Conservation (phyloP, 2,329 filamentous ascomycete genomes). For the Aspergillus novofumigatus region DNA sequence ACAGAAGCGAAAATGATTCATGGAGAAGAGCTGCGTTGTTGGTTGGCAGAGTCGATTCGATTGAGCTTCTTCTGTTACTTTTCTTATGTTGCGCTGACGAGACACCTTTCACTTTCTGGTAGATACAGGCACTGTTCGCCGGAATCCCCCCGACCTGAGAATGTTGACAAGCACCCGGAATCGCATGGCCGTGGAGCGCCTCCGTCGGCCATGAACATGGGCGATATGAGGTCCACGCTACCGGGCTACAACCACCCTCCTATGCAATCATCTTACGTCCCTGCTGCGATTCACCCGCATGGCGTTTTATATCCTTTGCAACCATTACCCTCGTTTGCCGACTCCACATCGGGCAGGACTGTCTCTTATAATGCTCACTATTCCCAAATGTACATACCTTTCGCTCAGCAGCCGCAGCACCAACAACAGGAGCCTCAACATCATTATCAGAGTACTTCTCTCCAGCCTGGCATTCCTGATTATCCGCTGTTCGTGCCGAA, state of each 20-base stretch:
- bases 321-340: constrained; percentile 22
- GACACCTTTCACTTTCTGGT: neutral
- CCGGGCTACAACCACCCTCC: constrained; percentile 25
- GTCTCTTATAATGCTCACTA: constrained; percentile 24
- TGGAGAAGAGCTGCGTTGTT: neutral
- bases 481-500: constrained; percentile 20
- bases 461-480: constrained; percentile 13
- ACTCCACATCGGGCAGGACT: constrained; percentile 9
- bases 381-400: constrained; percentile 24
- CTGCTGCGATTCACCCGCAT: constrained; percentile 18
- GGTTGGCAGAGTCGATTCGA: neutral
- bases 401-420: constrained; percentile 24
- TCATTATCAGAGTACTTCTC: constrained; percentile 4
- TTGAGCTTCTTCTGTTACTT: neutral
- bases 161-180: constrained; percentile 16
- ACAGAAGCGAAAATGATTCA: neutral
- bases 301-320: constrained; percentile 29
- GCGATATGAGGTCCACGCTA: constrained; percentile 26
- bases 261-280: constrained; percentile 25
- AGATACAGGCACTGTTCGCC: constrained; percentile 6
- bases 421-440: constrained; percentile 1
- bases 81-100: neutral
- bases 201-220: constrained; percentile 25
- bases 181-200: constrained; percentile 18
- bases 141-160: constrained; percentile 12